phyloP scores from a whole-genome alignment of 2,329 filamentous ascomycete genomes.

The Hortaea werneckii region DNA sequence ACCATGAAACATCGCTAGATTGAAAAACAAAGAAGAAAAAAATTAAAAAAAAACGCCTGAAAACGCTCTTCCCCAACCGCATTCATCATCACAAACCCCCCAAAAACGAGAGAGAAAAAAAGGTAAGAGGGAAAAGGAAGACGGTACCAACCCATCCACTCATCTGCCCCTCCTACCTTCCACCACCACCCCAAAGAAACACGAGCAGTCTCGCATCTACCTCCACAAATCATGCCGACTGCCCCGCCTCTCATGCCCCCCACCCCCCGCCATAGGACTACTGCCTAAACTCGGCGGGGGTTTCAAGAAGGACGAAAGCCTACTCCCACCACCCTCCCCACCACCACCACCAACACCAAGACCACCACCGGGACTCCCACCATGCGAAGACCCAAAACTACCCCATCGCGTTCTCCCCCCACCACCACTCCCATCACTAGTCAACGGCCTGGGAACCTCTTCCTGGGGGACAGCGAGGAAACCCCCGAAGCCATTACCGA shows the following conservation, averaged over 20 bases:
- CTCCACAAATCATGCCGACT: slow-evolving; percentile 28
- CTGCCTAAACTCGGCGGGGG: slow-evolving; percentile 17
- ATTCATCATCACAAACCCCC: too few species aligned
- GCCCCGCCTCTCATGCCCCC: slow-evolving; percentile 17
- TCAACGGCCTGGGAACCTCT: slow-evolving; percentile 27
- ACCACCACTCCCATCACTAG: slow-evolving; percentile 12
- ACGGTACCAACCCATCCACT: too few species aligned
- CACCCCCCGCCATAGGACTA: slow-evolving; percentile 10
- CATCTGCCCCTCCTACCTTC: too few species aligned
- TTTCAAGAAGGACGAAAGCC: slow-evolving; percentile 13
- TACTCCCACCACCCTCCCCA: slow-evolving; percentile 3
- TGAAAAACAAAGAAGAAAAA: too few species aligned
- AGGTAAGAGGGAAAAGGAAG: too few species aligned
- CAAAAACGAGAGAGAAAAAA: too few species aligned
- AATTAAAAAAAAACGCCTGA: too few species aligned
- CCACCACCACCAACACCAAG: neutral
- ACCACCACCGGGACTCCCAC: slow-evolving; percentile 1
- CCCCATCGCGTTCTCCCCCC: slow-evolving; percentile 7
- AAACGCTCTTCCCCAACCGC: too few species aligned
- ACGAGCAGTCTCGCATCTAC: too few species aligned
- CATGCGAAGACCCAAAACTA: slow-evolving; percentile 7
- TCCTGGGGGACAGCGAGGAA: slow-evolving; percentile 54
- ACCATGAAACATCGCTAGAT: too few species aligned
- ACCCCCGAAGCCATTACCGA: slow-evolving; percentile 57
- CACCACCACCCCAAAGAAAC: neutral